phyloP scores from a whole-genome alignment of 768 basidiomycete species.

The Tephrocybe sp. region DNA sequence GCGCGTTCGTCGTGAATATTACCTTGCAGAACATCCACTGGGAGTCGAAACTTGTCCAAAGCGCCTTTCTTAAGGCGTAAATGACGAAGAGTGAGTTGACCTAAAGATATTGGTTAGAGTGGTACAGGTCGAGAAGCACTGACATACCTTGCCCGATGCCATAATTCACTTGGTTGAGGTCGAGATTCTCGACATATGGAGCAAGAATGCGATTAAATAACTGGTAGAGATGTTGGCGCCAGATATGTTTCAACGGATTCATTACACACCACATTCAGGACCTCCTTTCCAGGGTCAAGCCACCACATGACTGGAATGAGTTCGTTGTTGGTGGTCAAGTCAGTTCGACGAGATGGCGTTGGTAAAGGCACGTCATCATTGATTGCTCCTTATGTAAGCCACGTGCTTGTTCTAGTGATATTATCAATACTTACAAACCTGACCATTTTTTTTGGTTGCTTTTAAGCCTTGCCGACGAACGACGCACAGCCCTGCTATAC shows the following conservation, averaged over 20 bases:
- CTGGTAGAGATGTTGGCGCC: constrained; percentile 21
- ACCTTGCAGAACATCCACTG: constrained; percentile 95
- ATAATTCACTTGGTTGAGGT: constrained; percentile 92
- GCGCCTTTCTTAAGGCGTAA: constrained; percentile 90
- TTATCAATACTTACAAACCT: too few species aligned
- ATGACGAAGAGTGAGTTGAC: constrained; percentile 76
- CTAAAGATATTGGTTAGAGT: constrained; percentile 32
- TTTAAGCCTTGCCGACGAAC: too few species aligned
- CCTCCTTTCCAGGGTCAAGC: constrained; percentile 84
- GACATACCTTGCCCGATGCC: constrained; percentile 82
- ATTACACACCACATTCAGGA: constrained; percentile 69
- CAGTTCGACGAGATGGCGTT: too few species aligned
- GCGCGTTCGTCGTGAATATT: background rate
- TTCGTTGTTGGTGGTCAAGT: background rate
- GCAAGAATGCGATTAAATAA: constrained; percentile 90
- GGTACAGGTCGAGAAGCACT: background rate
- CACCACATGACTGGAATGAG: constrained; percentile 64
- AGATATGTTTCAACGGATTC: background rate
- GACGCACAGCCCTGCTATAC: background rate
- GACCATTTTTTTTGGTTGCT: too few species aligned
- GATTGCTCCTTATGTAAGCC: constrained; percentile 4
- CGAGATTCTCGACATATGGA: constrained; percentile 95
- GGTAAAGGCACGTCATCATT: constrained; percentile 6
- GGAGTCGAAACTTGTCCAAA: constrained; percentile 92
- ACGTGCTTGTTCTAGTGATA: too few species aligned